A percentile compares a stretch with the other conserved stretches of the same genome.
phyloP scores from a whole-genome alignment of 1,284 basidiomycete genomes.

The Sanghuangporus weigelae region DNA sequence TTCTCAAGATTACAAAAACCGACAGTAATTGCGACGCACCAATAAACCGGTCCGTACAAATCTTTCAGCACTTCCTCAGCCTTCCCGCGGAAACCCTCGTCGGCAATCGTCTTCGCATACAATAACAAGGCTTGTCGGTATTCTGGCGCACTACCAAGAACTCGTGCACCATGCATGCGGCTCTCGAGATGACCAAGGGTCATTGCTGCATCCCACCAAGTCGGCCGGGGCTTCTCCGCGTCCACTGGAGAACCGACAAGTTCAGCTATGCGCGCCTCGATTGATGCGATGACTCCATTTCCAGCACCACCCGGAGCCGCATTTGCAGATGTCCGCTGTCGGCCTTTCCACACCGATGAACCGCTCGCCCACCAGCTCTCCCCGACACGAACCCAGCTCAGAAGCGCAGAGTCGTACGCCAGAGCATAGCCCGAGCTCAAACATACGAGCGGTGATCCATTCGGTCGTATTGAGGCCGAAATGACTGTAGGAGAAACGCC shows the following conservation, averaged over 20 bases:
- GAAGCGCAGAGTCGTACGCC: constrained; percentile 67
- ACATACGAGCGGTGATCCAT: constrained; percentile 72
- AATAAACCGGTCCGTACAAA: constrained; percentile 82
- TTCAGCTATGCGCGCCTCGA: constrained; percentile 55
- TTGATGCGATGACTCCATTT: constrained; percentile 40
- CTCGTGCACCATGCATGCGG: constrained; percentile 63
- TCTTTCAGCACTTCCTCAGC: constrained; percentile 87
- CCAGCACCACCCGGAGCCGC: constrained; percentile 19
- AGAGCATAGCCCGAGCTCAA: constrained; percentile 71
- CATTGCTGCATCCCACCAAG: constrained; percentile 76
- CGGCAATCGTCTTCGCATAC: constrained; percentile 79
- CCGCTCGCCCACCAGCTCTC: constrained; percentile 79
- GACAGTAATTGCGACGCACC: constrained; percentile 40
- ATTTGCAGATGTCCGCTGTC: constrained; percentile 41
- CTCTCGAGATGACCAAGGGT: constrained; percentile 84
- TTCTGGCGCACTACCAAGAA: constrained; percentile 77
- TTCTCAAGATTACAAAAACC: background rate
- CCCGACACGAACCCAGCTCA: constrained; percentile 67
- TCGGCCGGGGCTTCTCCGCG: constrained; percentile 40
- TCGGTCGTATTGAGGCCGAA: constrained; percentile 62
- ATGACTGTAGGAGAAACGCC: constrained; percentile 22
- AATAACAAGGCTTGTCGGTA: constrained; percentile 69
- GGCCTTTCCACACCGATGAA: constrained; percentile 75
- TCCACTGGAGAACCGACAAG: constrained; percentile 24
- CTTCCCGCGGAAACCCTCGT: constrained; percentile 80